These are phyloP conservation scores for Lachnellula suecica DNA, from an alignment of 2,329 filamentous ascomycete species.

Conservation along the genomic window DNA sequence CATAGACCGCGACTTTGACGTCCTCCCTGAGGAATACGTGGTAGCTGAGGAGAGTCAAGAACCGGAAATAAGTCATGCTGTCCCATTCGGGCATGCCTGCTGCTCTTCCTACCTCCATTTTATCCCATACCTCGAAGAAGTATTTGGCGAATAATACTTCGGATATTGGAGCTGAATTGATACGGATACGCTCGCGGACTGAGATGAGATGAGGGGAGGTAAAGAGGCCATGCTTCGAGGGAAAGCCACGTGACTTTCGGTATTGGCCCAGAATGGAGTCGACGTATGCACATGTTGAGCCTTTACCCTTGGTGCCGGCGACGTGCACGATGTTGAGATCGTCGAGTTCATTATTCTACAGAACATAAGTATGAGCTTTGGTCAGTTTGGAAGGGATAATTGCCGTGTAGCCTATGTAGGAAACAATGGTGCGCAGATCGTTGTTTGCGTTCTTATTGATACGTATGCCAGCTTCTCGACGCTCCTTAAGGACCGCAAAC, in stretches of 20 bases:
- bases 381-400: constrained; percentile 4
- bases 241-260: constrained; percentile 32
- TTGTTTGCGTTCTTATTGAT: constrained; percentile 70
- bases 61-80: constrained; percentile 65
- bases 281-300: constrained; percentile 68
- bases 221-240: constrained; percentile 55
- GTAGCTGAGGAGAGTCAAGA: constrained; percentile 64
- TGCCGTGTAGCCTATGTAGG: constrained; percentile 73
- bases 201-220: constrained; percentile 69
- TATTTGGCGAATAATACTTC: constrained; percentile 60
- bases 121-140: constrained; percentile 69
- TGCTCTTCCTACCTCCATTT: constrained; percentile 42
- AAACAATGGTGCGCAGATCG: constrained; percentile 78
- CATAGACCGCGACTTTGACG: constrained; percentile 62
- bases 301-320: constrained; percentile 76
- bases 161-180: constrained; percentile 57
- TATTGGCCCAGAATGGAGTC: constrained; percentile 60
- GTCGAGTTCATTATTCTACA: constrained; percentile 40
- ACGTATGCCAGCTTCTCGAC: constrained; percentile 69
- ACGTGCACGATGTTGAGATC: constrained; percentile 68
- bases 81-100: no score
- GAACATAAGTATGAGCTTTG: not conserved
- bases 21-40: constrained; percentile 65
- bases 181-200: constrained; percentile 66
- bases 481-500: constrained; percentile 74